Percentiles rank a stretch among this genome's conserved stretches.
These are phyloP conservation scores for Xylaria sp. DNA, from an alignment of 2,329 filamentous ascomycete species.

Conservation along the genomic window DNA sequence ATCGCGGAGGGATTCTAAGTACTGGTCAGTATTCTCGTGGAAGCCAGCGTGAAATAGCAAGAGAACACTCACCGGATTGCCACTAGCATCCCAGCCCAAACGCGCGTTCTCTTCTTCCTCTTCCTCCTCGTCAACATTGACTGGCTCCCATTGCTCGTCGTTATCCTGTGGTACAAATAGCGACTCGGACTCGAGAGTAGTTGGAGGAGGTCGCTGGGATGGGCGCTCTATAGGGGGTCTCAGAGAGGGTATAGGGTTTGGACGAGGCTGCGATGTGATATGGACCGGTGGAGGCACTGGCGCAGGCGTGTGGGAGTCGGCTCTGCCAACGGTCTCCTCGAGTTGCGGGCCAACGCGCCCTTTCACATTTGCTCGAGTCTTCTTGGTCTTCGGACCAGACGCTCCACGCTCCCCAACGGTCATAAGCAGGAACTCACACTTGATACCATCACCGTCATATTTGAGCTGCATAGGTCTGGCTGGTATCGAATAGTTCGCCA, in stretches of 20 bases:
- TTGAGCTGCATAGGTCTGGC: slow-evolving; percentile 77
- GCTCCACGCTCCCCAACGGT: slow-evolving; percentile 75
- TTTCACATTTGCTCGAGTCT: slow-evolving; percentile 54
- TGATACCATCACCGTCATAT: slow-evolving; percentile 74
- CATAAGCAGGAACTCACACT: slow-evolving; percentile 84
- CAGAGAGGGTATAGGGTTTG: slow-evolving; percentile 55
- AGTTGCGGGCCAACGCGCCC: slow-evolving; percentile 56
- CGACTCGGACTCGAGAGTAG: slow-evolving; percentile 71
- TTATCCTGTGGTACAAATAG: slow-evolving; percentile 78
- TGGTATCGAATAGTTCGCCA: slow-evolving; percentile 76
- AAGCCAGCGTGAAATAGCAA: slow-evolving; percentile 38
- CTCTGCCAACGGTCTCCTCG: slow-evolving; percentile 60
- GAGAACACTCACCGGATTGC: slow-evolving; percentile 64
- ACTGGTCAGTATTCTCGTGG: slow-evolving; percentile 31
- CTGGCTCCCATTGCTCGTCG: slow-evolving; percentile 77
- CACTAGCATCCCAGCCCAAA: slow-evolving; percentile 79
- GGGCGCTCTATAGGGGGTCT: slow-evolving; percentile 54
- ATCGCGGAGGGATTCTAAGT: slow-evolving; percentile 57
- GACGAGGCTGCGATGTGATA: slow-evolving; percentile 52
- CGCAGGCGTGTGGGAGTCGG: slow-evolving; percentile 50
- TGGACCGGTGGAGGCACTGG: slow-evolving; percentile 50
- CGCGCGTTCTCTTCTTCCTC: slow-evolving; percentile 73
- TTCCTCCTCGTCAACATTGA: slow-evolving; percentile 67
- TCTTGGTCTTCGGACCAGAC: slow-evolving; percentile 61
- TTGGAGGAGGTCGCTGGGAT: slow-evolving; percentile 64